Base-by-base conservation (phyloP, 345 rosid genomes). In the Hibiscus syriacus region DNA sequence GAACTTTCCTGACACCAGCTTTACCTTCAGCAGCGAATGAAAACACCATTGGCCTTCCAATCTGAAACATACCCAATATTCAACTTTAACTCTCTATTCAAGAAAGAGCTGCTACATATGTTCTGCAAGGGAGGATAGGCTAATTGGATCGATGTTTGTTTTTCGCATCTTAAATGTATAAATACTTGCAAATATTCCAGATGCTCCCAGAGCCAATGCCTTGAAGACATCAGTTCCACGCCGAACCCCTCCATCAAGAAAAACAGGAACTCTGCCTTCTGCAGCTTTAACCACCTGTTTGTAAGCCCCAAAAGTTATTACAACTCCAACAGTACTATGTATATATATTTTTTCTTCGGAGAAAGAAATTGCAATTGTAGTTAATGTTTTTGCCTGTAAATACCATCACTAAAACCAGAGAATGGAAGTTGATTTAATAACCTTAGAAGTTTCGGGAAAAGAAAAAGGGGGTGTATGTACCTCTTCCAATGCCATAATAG, bases 211-310 rank as follows among this genome's bases (percentile, higher is more conserved):
- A 70, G 99, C 99, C 76, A 94, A 76, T 26, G 99, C 97, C 83
- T 94, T 94, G 77, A 94, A 94, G 58, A 94, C 97, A 80, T 94
- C 97, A 0, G 99, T 94, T 77, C 99, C 99, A 63, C 96, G 97
- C 9, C 97, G 90, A 70, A 94, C 87, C 25, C 99, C 99, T 20
- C 99, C 97, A 57, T 94, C 97, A 1, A 94, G 90, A 65, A 94
- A 91, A 32, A 94, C 97, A 13, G 96, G 99, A 72, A 94, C 70
- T 55, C 83, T 81, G 70, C 95, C 96, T 74, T 87, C 84, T 50
- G 83, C 88, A 69, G 96, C 97, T 80, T 91, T 89, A 32, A 89
- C 97, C 36, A 91, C 92, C 98, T 93, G 73, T 23, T 26, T 36
- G 70, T 69, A 46, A 55, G 64, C 72, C 17, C 20, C 19, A 36